Conservation (phyloP, 768 basidiomycete species). For the Mycena amicta region DNA sequence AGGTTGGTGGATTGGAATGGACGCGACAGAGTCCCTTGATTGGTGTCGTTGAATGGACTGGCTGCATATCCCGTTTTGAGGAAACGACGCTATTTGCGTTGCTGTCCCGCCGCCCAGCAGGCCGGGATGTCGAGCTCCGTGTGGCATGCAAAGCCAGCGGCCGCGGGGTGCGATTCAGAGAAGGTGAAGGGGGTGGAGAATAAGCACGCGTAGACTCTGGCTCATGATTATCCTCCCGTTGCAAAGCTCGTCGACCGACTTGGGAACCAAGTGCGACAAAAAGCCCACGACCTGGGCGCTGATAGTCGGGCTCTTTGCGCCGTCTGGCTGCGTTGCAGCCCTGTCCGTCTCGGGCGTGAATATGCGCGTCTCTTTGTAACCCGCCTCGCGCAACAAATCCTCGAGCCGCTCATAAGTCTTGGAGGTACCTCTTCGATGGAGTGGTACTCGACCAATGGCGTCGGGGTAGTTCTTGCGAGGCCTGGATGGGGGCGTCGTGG, state of each 20-base stretch:
- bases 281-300: constrained; percentile 67
- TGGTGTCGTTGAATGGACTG: neutral
- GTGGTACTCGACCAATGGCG: constrained; percentile 64
- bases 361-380: constrained; percentile 90
- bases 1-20: constrained; percentile 12
- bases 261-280: constrained; percentile 62
- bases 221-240: constrained; percentile 22
- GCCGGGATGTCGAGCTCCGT: constrained; percentile 7
- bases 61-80: neutral
- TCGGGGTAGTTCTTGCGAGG: constrained; percentile 55
- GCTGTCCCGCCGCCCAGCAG: too few relatives aligned
- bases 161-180: constrained; percentile 17
- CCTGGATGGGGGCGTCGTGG: constrained; percentile 42
- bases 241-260: constrained; percentile 26
- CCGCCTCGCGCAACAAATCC: constrained; percentile 83
- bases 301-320: constrained; percentile 39
- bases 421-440: constrained; percentile 79
- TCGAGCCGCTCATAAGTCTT: constrained; percentile 83
- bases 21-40: constrained; percentile 9
- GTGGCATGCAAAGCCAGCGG: constrained; percentile 17
- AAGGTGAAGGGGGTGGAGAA: constrained; percentile 23
- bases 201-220: constrained; percentile 12
- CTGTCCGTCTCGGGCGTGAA: constrained; percentile 84
- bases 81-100: neutral
- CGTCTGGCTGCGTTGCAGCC: constrained; percentile 33